A percentile compares a stretch with the other conserved stretches of the same genome.
These are phyloP conservation scores for Apophysomyces sp. DNA, from an alignment of 371 early-diverging fungal genomes.

Conservation along the genomic window DNA sequence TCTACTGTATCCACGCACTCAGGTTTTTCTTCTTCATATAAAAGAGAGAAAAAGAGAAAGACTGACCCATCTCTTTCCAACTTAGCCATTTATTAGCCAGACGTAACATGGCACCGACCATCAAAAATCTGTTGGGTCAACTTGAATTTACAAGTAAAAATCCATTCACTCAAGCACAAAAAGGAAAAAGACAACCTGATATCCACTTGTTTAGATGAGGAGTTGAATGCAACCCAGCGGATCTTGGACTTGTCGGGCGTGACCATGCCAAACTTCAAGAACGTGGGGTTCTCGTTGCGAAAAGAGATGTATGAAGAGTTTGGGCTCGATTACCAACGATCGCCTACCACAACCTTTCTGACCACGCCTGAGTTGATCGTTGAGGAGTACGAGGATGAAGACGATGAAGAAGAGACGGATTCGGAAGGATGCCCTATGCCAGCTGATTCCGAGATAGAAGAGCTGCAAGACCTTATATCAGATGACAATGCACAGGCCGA, in stretches of 20 bases:
- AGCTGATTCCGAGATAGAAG: neutral
- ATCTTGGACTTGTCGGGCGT: constrained; percentile 81
- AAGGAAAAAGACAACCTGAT: neutral
- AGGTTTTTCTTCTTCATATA: too few species aligned
- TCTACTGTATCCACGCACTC: constrained; percentile 99
- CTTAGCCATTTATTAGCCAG: constrained; percentile 84
- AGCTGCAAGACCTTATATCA: too few species aligned
- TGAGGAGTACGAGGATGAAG: constrained; percentile 33
- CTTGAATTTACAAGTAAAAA: constrained; percentile 86
- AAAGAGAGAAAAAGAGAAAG: neutral
- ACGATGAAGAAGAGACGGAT: constrained; percentile 24
- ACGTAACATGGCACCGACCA: constrained; percentile 85
- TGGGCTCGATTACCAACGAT: neutral
- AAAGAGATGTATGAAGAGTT: constrained; percentile 57
- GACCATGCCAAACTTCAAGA: constrained; percentile 81
- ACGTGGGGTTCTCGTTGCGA: constrained; percentile 68
- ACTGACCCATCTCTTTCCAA: neutral
- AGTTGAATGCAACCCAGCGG: constrained; percentile 80
- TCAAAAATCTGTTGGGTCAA: constrained; percentile 90
- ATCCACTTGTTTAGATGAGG: constrained; percentile 77
- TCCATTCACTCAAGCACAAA: neutral
- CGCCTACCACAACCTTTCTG: neutral
- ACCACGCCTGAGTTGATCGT: constrained; percentile 46
- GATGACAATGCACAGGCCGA: too few species aligned
- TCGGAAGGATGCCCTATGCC: neutral